phyloP scores from a whole-genome alignment of 371 early-diverging fungal species.

The Mortierella sp. region DNA sequence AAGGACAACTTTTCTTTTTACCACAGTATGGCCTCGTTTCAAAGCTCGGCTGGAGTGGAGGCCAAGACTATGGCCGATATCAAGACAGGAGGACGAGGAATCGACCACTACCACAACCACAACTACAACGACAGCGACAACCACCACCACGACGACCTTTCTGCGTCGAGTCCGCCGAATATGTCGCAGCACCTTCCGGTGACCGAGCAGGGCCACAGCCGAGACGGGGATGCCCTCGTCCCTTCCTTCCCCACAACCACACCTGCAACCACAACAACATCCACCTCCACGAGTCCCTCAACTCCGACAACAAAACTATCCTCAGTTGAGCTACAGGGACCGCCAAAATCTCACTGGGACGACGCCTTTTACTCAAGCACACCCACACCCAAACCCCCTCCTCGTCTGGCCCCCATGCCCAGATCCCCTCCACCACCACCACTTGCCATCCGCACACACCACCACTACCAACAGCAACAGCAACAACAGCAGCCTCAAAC shows the following conservation, averaged over 20 bases:
- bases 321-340: neutral
- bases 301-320: constrained; percentile 1
- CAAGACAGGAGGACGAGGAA: constrained; percentile 3
- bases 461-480: neutral
- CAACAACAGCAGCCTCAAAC: neutral
- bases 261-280: neutral
- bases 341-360: constrained; percentile 36
- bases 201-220: constrained; percentile 14
- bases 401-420: constrained; percentile 53
- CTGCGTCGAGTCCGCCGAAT: constrained; percentile 6
- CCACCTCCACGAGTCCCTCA: constrained; percentile 15
- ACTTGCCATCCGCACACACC: constrained; percentile 25
- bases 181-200: neutral
- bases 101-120: neutral
- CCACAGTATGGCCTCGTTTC: constrained; percentile 27
- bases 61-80: constrained; percentile 12
- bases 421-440: constrained; percentile 39
- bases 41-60: constrained; percentile 22
- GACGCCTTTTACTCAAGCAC: constrained; percentile 32
- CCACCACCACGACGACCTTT: neutral
- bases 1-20: neutral
- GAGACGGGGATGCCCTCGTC: constrained; percentile 34
- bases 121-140: constrained; percentile 1
- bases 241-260: constrained; percentile 19
- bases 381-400: constrained; percentile 51